A percentile compares a stretch with the other conserved stretches of the same genome.
Evolutionary conservation across 2,329 filamentous ascomycete species (phyloP).

Genomic region (Tricladium varicosporioides): DNA sequence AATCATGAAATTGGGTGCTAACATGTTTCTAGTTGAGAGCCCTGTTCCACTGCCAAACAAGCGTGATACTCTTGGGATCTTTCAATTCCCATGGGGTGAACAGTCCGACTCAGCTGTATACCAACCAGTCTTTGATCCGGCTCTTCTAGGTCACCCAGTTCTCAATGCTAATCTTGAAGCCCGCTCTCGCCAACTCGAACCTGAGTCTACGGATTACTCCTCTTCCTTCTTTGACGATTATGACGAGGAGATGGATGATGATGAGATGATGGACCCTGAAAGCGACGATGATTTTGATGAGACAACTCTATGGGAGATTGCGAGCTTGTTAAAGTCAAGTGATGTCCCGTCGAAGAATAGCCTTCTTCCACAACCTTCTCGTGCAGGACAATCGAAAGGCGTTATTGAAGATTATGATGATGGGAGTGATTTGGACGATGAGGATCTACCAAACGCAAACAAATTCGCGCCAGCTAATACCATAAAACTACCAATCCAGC

Average conservation of each 20-base stretch:
- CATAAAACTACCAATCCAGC: constrained; percentile 22
- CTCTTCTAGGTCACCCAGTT: constrained; percentile 17
- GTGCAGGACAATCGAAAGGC: background rate
- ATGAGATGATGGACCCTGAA: constrained; percentile 35
- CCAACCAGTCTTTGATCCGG: constrained; percentile 37
- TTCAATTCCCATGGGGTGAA: constrained; percentile 66
- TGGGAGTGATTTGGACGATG: constrained; percentile 20
- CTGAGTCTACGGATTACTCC: constrained; percentile 25
- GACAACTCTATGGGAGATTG: constrained; percentile 62
- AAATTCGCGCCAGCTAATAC: constrained; percentile 2
- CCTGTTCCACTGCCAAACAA: constrained; percentile 58
- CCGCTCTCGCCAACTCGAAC: constrained; percentile 26
- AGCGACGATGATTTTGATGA: constrained; percentile 52
- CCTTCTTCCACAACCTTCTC: constrained; percentile 39
- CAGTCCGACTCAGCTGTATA: constrained; percentile 53
- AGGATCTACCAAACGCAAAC: background rate
- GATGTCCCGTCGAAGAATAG: constrained; percentile 52
- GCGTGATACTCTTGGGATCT: constrained; percentile 59
- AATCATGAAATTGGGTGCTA: constrained; percentile 11
- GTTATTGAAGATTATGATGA: constrained; percentile 26
- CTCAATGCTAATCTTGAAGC: constrained; percentile 27
- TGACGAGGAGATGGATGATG: constrained; percentile 43
- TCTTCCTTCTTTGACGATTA: constrained; percentile 60
- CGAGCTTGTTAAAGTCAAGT: constrained; percentile 53
- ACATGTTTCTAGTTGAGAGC: constrained; percentile 46